These are phyloP conservation scores for Chytriomyces sp. DNA, from an alignment of 192 early-diverging fungal genomes.

Conservation along the genomic window DNA sequence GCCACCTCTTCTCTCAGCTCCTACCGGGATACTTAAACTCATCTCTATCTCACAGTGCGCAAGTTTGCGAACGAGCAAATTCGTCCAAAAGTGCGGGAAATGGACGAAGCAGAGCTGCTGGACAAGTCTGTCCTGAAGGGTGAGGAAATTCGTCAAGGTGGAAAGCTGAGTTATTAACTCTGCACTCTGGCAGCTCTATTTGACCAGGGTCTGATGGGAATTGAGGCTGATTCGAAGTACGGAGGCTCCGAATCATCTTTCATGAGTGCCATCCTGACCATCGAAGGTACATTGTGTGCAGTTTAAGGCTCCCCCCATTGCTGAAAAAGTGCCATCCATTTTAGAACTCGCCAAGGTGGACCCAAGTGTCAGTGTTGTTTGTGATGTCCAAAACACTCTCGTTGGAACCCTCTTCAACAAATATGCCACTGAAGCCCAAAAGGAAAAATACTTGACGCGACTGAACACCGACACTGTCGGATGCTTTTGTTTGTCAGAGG, in stretches of 20 bases:
- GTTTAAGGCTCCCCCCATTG: slow-evolving; percentile 27
- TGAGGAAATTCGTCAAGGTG: slow-evolving; percentile 83
- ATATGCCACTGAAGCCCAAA: slow-evolving; percentile 74
- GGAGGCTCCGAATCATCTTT: slow-evolving; percentile 85
- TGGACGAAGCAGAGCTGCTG: slow-evolving; percentile 90
- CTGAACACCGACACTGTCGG: slow-evolving; percentile 84
- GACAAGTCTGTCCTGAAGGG: slow-evolving; percentile 80
- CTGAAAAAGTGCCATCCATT: background rate
- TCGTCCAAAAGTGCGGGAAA: slow-evolving; percentile 81
- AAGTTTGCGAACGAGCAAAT: slow-evolving; percentile 86
- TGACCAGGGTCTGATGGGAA: slow-evolving; percentile 75
- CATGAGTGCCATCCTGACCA: slow-evolving; percentile 78
- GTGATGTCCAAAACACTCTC: slow-evolving; percentile 97
- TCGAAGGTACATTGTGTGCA: slow-evolving; percentile 70
- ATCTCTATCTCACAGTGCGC: slow-evolving; percentile 56
- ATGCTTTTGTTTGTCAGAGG: slow-evolving; percentile 94
- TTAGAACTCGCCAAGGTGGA: slow-evolving; percentile 93
- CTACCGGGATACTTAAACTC: background rate
- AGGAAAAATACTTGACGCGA: slow-evolving; percentile 84
- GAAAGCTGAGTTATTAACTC: slow-evolving; percentile 47
- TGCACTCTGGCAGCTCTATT: slow-evolving; percentile 1
- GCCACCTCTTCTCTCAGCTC: no score
- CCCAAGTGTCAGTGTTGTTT: slow-evolving; percentile 86
- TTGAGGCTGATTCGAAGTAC: slow-evolving; percentile 82
- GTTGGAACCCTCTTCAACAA: slow-evolving; percentile 92